A percentile compares a stretch with the other conserved stretches of the same genome.
Evolutionary conservation across 768 basidiomycete genomes (phyloP).

Genomic region (Mycena belliarum): DNA sequence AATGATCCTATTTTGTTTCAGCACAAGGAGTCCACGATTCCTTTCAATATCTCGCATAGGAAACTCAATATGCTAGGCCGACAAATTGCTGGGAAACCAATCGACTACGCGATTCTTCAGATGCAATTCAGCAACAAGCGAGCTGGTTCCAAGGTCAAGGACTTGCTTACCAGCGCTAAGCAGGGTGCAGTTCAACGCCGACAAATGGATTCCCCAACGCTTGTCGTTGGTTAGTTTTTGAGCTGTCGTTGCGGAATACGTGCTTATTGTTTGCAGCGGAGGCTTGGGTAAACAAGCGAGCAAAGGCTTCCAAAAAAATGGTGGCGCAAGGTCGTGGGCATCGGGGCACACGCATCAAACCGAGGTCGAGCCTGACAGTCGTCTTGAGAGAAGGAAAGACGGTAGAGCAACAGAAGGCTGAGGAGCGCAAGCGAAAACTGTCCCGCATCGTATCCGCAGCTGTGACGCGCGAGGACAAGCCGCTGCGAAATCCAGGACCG

Average conservation of each 20-base stretch:
- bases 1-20: conserved; percentile 29
- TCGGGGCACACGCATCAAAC: conserved; percentile 74
- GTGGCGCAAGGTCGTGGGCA: conserved; percentile 87
- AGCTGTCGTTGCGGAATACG: not conserved
- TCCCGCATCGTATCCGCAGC: conserved; percentile 80
- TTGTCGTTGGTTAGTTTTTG: conserved; percentile 77
- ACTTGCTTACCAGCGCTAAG: conserved; percentile 84
- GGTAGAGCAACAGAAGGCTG: conserved; percentile 61
- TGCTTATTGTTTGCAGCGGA: conserved; percentile 55
- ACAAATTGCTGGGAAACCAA: conserved; percentile 88
- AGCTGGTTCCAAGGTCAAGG: conserved; percentile 82
- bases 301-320: conserved; percentile 58
- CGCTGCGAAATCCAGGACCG: conserved; percentile 70
- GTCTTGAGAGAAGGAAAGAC: conserved; percentile 83
- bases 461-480: conserved; percentile 75
- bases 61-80: conserved; percentile 88
- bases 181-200: conserved; percentile 83
- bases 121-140: conserved; percentile 97
- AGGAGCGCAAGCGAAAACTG: conserved; percentile 66
- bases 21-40: conserved; percentile 93
- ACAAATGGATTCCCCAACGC: conserved; percentile 64
- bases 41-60: conserved; percentile 91
- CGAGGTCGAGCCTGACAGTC: conserved; percentile 73
- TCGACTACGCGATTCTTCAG: conserved; percentile 94
- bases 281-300: conserved; percentile 92